phyloP scores from a whole-genome alignment of 441 rosid genomes.

The Sinapis alba region DNA sequence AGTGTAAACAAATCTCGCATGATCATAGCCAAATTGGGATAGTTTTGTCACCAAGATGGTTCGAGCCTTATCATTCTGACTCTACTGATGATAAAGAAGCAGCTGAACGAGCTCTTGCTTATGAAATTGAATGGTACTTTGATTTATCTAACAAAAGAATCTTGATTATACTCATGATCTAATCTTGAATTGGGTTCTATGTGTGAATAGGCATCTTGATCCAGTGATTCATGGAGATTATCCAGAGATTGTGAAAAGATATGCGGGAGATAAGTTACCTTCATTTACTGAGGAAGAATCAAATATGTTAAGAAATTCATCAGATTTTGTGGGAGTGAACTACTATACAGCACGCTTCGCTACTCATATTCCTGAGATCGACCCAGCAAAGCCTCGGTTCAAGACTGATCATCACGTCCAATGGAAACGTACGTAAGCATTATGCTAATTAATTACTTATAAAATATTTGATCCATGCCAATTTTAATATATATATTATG shows the following conservation, averaged over 20 bases:
- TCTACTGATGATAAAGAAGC: conserved; percentile 37
- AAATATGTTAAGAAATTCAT: conserved; percentile 41
- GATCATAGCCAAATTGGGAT: conserved; percentile 49
- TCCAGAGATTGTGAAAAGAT: conserved; percentile 38
- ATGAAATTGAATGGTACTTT: conserved; percentile 45
- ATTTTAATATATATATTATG: neutral
- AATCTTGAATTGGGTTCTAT: neutral
- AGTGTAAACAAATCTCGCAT: conserved; percentile 27
- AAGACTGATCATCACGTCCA: conserved; percentile 33
- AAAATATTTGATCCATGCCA: neutral
- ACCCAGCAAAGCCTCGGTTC: conserved; percentile 30
- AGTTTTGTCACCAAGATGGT: conserved; percentile 40
- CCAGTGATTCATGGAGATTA: conserved; percentile 51
- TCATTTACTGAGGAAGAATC: conserved; percentile 43
- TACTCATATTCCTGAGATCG: conserved; percentile 10
- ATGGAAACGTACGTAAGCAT: conserved; percentile 34
- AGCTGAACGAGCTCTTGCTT: conserved; percentile 43
- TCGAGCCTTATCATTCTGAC: conserved; percentile 36
- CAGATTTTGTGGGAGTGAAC: conserved; percentile 53
- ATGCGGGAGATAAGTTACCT: conserved; percentile 46
- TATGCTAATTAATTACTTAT: neutral
- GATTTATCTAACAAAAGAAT: neutral
- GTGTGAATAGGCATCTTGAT: conserved; percentile 40
- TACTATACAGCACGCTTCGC: conserved; percentile 47
- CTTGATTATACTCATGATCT: neutral